Percentiles rank a stretch among this genome's conserved stretches.
Evolutionary conservation across 495 filamentous ascomycete species (phyloP).

Genomic region (Podospora australis): DNA sequence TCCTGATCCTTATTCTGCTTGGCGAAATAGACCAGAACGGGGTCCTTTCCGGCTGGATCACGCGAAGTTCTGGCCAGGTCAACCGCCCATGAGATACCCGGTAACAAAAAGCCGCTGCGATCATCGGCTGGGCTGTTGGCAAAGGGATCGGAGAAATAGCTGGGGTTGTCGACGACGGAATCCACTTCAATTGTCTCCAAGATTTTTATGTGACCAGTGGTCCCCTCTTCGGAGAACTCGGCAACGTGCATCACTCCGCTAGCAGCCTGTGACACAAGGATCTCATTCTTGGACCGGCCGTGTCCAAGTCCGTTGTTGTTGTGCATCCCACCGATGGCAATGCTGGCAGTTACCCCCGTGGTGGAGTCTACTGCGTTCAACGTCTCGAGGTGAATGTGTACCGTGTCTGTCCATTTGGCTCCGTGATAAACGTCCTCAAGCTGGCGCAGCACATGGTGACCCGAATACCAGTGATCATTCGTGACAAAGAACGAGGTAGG

Average conservation of each 20-base stretch:
- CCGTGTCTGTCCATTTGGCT: slow-evolving; percentile 27
- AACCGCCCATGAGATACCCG: slow-evolving; percentile 40
- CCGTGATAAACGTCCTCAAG: slow-evolving; percentile 35
- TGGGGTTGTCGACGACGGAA: slow-evolving; percentile 51
- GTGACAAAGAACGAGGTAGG: slow-evolving; percentile 50
- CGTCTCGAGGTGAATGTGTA: slow-evolving; percentile 24
- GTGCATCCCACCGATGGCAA: slow-evolving; percentile 38
- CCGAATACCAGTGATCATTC: slow-evolving; percentile 53
- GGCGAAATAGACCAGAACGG: slow-evolving; percentile 44
- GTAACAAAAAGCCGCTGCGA: slow-evolving; percentile 48
- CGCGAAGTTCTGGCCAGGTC: slow-evolving; percentile 27
- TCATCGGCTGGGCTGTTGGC: slow-evolving; percentile 44
- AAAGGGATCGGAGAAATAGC: slow-evolving; percentile 48
- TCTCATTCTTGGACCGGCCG: slow-evolving; percentile 38
- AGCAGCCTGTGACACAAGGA: slow-evolving; percentile 40
- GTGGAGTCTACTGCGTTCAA: slow-evolving; percentile 8
- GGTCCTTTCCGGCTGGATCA: slow-evolving; percentile 36
- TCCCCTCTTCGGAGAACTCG: slow-evolving; percentile 26
- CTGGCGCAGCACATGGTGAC: slow-evolving; percentile 36
- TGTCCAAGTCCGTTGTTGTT: slow-evolving; percentile 56
- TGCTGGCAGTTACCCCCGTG: slow-evolving; percentile 36
- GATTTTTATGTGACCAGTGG: slow-evolving; percentile 36
- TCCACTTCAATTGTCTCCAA: slow-evolving; percentile 37
- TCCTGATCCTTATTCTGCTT: slow-evolving; percentile 15
- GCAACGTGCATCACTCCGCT: slow-evolving; percentile 25